These are phyloP conservation scores for Allomyces macrogynus DNA, from an alignment of 192 early-diverging fungal species.

Conservation along the genomic window DNA sequence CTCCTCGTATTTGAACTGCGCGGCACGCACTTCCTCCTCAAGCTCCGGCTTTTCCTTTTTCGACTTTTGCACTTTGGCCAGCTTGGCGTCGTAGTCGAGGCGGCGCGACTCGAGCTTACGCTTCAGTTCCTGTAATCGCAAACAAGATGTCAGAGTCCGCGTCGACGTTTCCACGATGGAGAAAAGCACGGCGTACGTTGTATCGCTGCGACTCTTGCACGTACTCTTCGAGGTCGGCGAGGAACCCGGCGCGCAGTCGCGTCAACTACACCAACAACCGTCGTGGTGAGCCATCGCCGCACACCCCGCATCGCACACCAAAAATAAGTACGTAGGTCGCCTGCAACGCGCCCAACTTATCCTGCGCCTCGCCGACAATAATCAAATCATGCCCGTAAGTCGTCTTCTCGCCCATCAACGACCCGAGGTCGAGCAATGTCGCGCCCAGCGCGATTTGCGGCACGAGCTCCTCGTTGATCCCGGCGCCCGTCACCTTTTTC, in stretches of 20 bases:
- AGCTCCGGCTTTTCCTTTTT: slow-evolving; percentile 77
- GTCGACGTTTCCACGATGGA: slow-evolving; percentile 3
- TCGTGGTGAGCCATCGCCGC: too few relatives aligned
- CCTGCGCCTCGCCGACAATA: not conserved
- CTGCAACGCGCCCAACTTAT: too few relatives aligned
- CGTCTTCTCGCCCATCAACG: slow-evolving; percentile 14
- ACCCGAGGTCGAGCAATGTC: slow-evolving; percentile 41
- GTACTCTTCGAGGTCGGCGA: slow-evolving; percentile 16
- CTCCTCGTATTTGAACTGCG: slow-evolving; percentile 87
- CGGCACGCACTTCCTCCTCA: slow-evolving; percentile 72
- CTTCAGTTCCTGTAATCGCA: slow-evolving; percentile 36
- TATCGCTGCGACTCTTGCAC: slow-evolving; percentile 26
- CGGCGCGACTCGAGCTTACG: slow-evolving; percentile 74
- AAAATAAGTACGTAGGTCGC: too few relatives aligned
- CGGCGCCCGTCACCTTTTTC: slow-evolving; percentile 41
- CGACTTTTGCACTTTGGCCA: slow-evolving; percentile 64
- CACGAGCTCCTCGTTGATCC: slow-evolving; percentile 33
- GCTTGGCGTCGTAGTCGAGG: slow-evolving; percentile 80
- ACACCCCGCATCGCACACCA: too few relatives aligned
- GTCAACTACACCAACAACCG: slow-evolving; percentile 9
- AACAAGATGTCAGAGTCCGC: too few relatives aligned
- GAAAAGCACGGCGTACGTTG: slow-evolving; percentile 16
- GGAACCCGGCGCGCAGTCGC: slow-evolving; percentile 12
- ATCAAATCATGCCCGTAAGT: slow-evolving; percentile 7
- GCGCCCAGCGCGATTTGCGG: slow-evolving; percentile 42